Evolutionary conservation across 129 eudicot genomes (phyloP).

Genomic region (Flaveria bidentis): DNA sequence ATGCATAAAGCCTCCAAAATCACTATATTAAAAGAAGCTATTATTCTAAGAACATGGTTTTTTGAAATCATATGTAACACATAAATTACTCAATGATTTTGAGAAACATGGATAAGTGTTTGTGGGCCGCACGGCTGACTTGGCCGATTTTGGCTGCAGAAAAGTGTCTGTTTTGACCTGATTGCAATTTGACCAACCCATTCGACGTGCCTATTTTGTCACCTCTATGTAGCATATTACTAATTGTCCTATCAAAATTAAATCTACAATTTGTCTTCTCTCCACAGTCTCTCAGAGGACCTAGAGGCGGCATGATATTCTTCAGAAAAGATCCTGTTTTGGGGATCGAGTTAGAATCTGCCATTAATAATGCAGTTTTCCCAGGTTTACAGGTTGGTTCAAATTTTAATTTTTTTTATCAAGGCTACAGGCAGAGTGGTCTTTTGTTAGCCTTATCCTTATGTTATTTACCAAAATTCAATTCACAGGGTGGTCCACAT

Average conservation of each 20-base stretch:
- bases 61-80: not conserved
- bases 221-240: not conserved
- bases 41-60: not conserved
- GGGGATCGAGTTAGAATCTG: constrained; percentile 90
- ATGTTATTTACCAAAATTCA: not conserved
- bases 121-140: not conserved
- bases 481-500: constrained; percentile 95
- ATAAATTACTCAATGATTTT: not conserved
- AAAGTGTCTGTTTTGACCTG: not conserved
- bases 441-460: not conserved
- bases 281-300: constrained; percentile 93
- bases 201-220: not conserved
- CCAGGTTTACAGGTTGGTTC: constrained; percentile 91
- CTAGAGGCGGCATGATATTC: constrained; percentile 98
- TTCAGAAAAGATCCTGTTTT: constrained; percentile 78
- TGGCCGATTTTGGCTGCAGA: not conserved
- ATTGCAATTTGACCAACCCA: too few species aligned
- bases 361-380: constrained; percentile 96
- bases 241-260: not conserved
- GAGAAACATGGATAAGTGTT: not conserved
- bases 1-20: not conserved
- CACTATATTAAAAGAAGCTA: not conserved
- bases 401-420: not conserved
- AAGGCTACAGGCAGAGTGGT: not conserved
- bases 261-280: constrained; percentile 1